Evolutionary conservation across 2,329 filamentous ascomycete species (phyloP).

Genomic region (Nemania sp.): DNA sequence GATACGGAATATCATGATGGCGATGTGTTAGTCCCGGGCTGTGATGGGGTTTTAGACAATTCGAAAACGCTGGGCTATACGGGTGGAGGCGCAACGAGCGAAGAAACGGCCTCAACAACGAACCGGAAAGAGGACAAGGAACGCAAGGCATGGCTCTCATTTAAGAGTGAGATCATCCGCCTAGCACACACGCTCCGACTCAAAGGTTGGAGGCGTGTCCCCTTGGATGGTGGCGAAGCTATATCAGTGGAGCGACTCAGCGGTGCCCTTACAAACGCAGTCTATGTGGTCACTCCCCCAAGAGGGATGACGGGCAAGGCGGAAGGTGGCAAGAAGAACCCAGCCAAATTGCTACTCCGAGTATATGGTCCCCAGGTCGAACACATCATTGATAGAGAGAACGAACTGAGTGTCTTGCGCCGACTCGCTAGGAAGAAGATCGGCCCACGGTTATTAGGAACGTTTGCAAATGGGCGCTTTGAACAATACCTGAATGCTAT

Average conservation of each 20-base stretch:
- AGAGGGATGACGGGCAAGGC: slow-evolving; percentile 55
- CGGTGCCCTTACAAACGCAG: slow-evolving; percentile 92
- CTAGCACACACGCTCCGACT: slow-evolving; percentile 85
- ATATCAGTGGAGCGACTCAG: slow-evolving; percentile 79
- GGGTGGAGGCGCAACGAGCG: slow-evolving; percentile 53
- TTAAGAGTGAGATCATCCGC: slow-evolving; percentile 91
- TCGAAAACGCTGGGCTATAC: slow-evolving; percentile 82
- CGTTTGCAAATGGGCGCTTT: slow-evolving; percentile 92
- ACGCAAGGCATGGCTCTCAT: slow-evolving; percentile 76
- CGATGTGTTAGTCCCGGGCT: slow-evolving; percentile 82
- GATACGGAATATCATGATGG: slow-evolving; percentile 85
- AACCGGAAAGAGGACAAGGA: slow-evolving; percentile 65
- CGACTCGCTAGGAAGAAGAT: slow-evolving; percentile 91
- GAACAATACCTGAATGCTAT: slow-evolving; percentile 91
- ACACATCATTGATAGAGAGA: slow-evolving; percentile 91
- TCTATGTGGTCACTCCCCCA: slow-evolving; percentile 91
- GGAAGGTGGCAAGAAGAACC: slow-evolving; percentile 49
- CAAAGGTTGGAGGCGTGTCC: slow-evolving; percentile 88
- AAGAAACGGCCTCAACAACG: slow-evolving; percentile 48
- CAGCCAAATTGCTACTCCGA: slow-evolving; percentile 78
- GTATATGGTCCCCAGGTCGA: slow-evolving; percentile 96
- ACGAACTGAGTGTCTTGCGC: slow-evolving; percentile 82
- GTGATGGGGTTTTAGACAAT: slow-evolving; percentile 86
- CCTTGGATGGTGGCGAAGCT: slow-evolving; percentile 69
- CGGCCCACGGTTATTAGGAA: slow-evolving; percentile 86